Evolutionary conservation across 129 eudicot species (phyloP), one percentile per base, ranked within the genome.

Genomic region (Deinandra increscens): DNA sequence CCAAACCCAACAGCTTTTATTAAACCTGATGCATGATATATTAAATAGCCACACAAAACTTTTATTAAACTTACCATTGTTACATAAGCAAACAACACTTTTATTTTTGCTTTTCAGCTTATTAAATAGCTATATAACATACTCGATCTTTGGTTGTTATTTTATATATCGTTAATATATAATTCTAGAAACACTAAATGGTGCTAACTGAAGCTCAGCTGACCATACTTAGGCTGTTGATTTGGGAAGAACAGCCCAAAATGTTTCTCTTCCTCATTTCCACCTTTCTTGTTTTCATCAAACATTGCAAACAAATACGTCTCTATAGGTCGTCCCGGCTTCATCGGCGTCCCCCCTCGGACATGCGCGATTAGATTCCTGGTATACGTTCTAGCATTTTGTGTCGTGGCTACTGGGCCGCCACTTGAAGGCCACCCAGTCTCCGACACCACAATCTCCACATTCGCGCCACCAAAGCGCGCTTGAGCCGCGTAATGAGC

Each of bases 241-340:
- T 44, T 34, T 2, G 80, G 80, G 0, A 60, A 18, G 42, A 75
- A 75, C 4, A 75, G 0, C 51, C 80, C 74, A 14, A 75, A 75
- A 66, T 75, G 69, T 56, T 34, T 75, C 74, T 75, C 74, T 0
- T 39, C 45, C 11, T 67, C 74, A 0, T 9, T 60, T 10, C 74
- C 80, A 17, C 13, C 0, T 66, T 75, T 75, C 14, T 7, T 42
- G 37, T 66, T 75, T 68, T 75, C 80, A 58, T 75, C 80, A 37
- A 75, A 75, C 80, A 75, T 75, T 20, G 80, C 79, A 75, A 74
- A 75, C 66, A 75, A 66, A 43, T 65, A 66, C 4, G 79, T 75
- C 15, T 75, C 60, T 55, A 75, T 75, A 4, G 69, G 20, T 33
- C 74, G 58, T 67, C 80, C 80, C 0, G 62, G 80, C 62, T 60